Conservation (phyloP, 2,329 filamentous ascomycete genomes). For the Alternaria atra region DNA sequence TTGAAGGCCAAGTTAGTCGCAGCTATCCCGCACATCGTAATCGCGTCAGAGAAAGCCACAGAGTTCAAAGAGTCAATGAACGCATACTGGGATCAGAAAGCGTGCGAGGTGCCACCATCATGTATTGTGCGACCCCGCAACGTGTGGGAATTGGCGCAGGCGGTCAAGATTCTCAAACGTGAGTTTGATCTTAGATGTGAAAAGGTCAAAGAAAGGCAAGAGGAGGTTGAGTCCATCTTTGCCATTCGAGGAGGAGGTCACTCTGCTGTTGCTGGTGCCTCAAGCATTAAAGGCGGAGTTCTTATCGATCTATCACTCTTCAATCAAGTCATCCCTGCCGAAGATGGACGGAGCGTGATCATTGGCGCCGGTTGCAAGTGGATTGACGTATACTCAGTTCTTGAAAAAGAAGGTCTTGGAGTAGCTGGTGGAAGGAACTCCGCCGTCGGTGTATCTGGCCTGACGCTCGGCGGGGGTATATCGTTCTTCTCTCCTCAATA, state of each 20-base stretch:
- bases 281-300: conserved; percentile 32
- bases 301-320: conserved; percentile 31
- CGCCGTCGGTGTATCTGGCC: conserved; percentile 40
- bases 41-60: conserved; percentile 9
- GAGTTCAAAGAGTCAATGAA: conserved; percentile 25
- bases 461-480: conserved; percentile 50
- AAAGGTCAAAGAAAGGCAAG: background rate
- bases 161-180: conserved; percentile 39
- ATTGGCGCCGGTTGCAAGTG: conserved; percentile 34
- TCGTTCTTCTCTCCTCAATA: conserved; percentile 45
- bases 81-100: conserved; percentile 46
- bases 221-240: conserved; percentile 18
- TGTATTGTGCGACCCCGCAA: conserved; percentile 44
- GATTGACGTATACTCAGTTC: conserved; percentile 23
- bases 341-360: conserved; percentile 15
- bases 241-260: conserved; percentile 63
- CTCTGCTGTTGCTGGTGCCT: conserved; percentile 26
- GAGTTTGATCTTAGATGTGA: conserved; percentile 37
- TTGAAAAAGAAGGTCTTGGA: conserved; percentile 27
- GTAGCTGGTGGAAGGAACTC: conserved; percentile 36
- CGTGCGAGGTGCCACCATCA: conserved; percentile 42
- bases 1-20: conserved; percentile 19
- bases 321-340: conserved; percentile 14
- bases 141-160: conserved; percentile 39
- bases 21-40: conserved; percentile 23